Conservation (phyloP, 352 stramenopile genomes). For the Poterioochromonas sp. region DNA sequence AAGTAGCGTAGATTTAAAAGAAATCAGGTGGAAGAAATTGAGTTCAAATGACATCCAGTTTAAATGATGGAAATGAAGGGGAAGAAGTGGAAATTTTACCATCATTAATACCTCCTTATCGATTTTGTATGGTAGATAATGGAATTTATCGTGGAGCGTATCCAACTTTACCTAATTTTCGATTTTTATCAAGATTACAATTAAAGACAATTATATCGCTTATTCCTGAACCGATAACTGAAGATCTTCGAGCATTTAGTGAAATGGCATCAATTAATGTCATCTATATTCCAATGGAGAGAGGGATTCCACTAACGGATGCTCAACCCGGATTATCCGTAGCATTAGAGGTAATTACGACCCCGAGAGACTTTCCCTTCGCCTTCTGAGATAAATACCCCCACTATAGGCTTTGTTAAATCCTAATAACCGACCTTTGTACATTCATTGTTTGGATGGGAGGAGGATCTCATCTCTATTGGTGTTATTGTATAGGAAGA, state of each 20-base stretch:
- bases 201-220: slow-evolving; percentile 25
- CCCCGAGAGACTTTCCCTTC: background rate
- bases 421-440: background rate
- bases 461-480: slow-evolving; percentile 6
- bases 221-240: background rate
- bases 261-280: background rate
- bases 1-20: no score
- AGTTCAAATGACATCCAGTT: no score
- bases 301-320: background rate
- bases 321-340: background rate
- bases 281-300: background rate
- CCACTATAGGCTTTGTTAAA: background rate
- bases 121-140: background rate
- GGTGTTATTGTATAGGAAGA: background rate
- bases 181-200: slow-evolving; percentile 28
- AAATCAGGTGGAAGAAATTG: no score
- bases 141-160: slow-evolving; percentile 12
- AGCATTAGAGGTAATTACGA: background rate
- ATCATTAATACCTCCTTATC: background rate
- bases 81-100: no score
- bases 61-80: no score
- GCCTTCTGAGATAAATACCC: background rate
- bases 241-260: slow-evolving; percentile 8
- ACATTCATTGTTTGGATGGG: slow-evolving; percentile 30
- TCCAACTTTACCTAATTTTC: slow-evolving; percentile 27